These are phyloP conservation scores for Teratosphaeria viscida DNA, from an alignment of 2,329 filamentous ascomycete genomes.

Conservation along the genomic window DNA sequence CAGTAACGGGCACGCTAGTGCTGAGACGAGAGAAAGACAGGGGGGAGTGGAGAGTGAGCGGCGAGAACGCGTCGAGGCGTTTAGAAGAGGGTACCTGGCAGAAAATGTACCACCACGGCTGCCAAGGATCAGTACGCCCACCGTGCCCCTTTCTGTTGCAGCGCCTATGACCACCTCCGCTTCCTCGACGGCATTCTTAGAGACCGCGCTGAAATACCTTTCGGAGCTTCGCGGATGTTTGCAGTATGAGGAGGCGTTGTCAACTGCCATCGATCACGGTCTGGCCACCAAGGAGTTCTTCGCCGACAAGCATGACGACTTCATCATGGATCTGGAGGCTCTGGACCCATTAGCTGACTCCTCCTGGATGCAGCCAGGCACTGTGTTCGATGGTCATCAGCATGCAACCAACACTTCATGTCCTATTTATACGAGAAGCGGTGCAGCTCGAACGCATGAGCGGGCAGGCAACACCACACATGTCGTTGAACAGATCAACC, in stretches of 20 bases:
- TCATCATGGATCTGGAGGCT: conserved; percentile 44
- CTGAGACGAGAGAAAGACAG: conserved; percentile 4
- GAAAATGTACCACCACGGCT: conserved; percentile 22
- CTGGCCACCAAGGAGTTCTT: conserved; percentile 45
- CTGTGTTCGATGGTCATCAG: conserved; percentile 52
- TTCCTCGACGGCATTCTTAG: conserved; percentile 34
- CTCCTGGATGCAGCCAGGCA: conserved; percentile 53
- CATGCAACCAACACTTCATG: conserved; percentile 36
- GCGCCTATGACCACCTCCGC: conserved; percentile 1
- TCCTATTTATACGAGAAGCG: conserved; percentile 5
- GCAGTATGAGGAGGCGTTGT: conserved; percentile 45
- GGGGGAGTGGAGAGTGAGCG: neutral
- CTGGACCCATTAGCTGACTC: conserved; percentile 43
- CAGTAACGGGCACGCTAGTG: neutral
- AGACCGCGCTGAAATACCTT: conserved; percentile 52
- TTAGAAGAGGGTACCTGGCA: conserved; percentile 24
- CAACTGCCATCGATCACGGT: conserved; percentile 42
- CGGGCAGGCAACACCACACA: conserved; percentile 5
- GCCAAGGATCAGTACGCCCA: conserved; percentile 20
- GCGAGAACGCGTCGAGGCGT: conserved; percentile 23
- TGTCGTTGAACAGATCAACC: conserved; percentile 24
- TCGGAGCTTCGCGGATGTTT: conserved; percentile 45
- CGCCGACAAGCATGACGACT: conserved; percentile 44
- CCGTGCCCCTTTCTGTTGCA: conserved; percentile 5
- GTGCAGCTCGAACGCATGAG: neutral